Evolutionary conservation across 1,284 basidiomycete species (phyloP).

Genomic region (Golubevia pallescens): DNA sequence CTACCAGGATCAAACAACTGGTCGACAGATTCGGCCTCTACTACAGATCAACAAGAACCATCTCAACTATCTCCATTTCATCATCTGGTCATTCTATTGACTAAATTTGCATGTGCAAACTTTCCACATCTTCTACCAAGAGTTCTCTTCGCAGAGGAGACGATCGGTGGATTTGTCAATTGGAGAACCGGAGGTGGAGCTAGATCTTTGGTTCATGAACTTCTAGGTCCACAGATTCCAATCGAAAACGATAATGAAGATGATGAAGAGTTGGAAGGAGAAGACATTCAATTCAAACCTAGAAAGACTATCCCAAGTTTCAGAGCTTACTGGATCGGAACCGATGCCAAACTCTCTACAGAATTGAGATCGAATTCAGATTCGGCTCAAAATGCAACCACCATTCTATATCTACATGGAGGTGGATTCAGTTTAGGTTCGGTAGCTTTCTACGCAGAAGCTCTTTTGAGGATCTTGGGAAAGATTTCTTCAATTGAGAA

Average conservation of each 20-base stretch:
- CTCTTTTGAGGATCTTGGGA: conserved; percentile 51
- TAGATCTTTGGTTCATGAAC: conserved; percentile 31
- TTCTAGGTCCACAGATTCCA: conserved; percentile 3
- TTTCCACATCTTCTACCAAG: conserved; percentile 56
- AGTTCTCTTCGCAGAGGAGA: conserved; percentile 54
- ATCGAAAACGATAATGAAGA: not conserved
- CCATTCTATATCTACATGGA: conserved; percentile 56
- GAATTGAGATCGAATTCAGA: conserved; percentile 11
- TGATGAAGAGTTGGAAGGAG: conserved; percentile 4
- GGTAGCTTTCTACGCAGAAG: conserved; percentile 61
- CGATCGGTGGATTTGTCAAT: conserved; percentile 52
- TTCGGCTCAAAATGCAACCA: conserved; percentile 20
- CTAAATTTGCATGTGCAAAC: conserved; percentile 46
- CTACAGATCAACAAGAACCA: not conserved
- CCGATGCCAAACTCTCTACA: conserved; percentile 18
- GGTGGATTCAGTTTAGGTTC: conserved; percentile 61
- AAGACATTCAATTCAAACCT: conserved; percentile 1
- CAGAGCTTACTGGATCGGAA: conserved; percentile 53
- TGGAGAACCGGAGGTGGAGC: conserved; percentile 54
- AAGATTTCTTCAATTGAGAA: conserved; percentile 27
- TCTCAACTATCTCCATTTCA: conserved; percentile 47
- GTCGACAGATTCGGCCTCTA: not conserved
- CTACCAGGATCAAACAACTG: not conserved
- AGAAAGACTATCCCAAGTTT: conserved; percentile 24
- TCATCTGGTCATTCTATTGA: conserved; percentile 44